Evolutionary conservation across 2,329 filamentous ascomycete genomes (phyloP), one percentile per base, ranked within the genome.

Genomic region (Parastagonospora avenae): DNA sequence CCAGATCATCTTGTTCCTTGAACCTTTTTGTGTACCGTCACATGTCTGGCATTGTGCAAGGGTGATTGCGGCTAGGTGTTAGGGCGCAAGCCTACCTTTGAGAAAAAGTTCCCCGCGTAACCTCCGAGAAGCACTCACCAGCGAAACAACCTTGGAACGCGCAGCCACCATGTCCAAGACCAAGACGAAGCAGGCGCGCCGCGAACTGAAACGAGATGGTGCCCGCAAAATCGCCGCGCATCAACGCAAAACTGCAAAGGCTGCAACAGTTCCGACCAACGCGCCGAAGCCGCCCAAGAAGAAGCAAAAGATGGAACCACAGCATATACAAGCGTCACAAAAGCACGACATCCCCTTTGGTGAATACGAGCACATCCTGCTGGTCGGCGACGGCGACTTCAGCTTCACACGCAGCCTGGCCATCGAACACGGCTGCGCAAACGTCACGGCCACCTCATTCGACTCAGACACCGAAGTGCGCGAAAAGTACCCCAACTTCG

Each of bases 381-480:
- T 93, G 2, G 76, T 93, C 44, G 90, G 90, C 64, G 90, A 94
- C 69, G 90, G 78, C 59, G 90, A 95, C 73, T 84, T 94, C 67
- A 91, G 88, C 70, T 93, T 92, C 71, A 83, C 89, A 10, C 81
- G 82, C 27, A 86, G 85, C 2, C 79, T 93, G 2, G 79, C 88
- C 45, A 73, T 80, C 46, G 80, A 88, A 64, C 88, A 91, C 74
- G 80, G 78, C 59, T 90, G 86, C 76, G 80, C 77, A 52, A 79
- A 86, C 64, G 72, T 93, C 5, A 87, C 84, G 0, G 89, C 88
- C 32, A 92, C 89, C 2, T 85, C 88, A 12, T 81, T 84, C 61
- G 90, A 92, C 70, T 78, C 75, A 50, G 69, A 77, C 29, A 76
- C 77, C 10, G 82, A 84, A 44, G 79, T 97, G 1, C 73, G 79